Conservation (phyloP, 352 stramenopile species). For the Phytophthora colocasiae region DNA sequence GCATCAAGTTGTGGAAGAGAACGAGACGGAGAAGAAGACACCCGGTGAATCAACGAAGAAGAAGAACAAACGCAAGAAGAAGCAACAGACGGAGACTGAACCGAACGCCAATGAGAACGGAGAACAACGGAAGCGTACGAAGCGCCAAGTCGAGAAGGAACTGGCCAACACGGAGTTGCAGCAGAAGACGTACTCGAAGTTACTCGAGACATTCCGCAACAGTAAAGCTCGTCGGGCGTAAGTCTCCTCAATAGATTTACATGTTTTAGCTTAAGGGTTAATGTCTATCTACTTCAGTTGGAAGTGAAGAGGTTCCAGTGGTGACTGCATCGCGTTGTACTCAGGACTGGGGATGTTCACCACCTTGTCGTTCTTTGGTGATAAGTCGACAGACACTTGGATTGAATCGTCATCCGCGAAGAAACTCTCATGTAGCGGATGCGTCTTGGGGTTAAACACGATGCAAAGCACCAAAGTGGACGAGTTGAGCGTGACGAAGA, state of each 20-base stretch:
- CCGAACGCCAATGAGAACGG: slow-evolving; percentile 31
- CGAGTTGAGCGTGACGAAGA: slow-evolving; percentile 35
- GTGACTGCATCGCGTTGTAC: slow-evolving; percentile 31
- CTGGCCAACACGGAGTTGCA: slow-evolving; percentile 59
- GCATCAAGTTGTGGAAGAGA: slow-evolving; percentile 27
- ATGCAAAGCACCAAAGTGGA: slow-evolving; percentile 34
- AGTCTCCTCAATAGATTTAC: slow-evolving; percentile 47
- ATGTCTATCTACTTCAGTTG: slow-evolving; percentile 18
- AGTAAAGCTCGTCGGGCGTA: slow-evolving; percentile 38
- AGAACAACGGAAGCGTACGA: slow-evolving; percentile 66
- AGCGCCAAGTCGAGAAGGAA: slow-evolving; percentile 74
- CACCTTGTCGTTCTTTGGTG: slow-evolving; percentile 18
- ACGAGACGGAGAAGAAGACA: slow-evolving; percentile 24
- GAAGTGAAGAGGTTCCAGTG: slow-evolving; percentile 11
- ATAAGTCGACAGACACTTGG: slow-evolving; percentile 23
- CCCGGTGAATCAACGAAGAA: slow-evolving; percentile 39
- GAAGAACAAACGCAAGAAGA: slow-evolving; percentile 72
- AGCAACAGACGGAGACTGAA: slow-evolving; percentile 26
- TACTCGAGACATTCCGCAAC: slow-evolving; percentile 72
- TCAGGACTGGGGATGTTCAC: slow-evolving; percentile 13
- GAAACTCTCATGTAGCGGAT: slow-evolving; percentile 23
- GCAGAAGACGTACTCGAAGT: slow-evolving; percentile 76
- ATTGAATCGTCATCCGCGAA: slow-evolving; percentile 13
- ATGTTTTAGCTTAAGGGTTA: slow-evolving; percentile 19
- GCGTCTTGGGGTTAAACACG: slow-evolving; percentile 34